Percentiles rank a stretch among this genome's conserved stretches.
Conservation (phyloP, 176 grass and related monocot genomes). For the Poa annua region DNA sequence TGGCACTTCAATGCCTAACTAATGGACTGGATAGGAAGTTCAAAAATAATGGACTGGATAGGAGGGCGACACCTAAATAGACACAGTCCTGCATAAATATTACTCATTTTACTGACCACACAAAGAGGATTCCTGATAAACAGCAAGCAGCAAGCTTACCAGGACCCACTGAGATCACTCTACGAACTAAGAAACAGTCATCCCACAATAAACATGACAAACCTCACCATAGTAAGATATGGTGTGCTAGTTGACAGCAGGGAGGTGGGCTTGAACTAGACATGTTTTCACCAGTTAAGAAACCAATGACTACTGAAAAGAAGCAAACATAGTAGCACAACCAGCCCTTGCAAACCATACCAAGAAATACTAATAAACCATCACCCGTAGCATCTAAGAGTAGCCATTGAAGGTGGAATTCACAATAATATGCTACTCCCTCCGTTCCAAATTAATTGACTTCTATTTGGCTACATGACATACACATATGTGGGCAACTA, state of each 20-base stretch:
- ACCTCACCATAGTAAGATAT: too few relatives aligned
- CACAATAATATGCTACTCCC: neutral
- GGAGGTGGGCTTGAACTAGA: too few relatives aligned
- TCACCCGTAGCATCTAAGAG: too few relatives aligned
- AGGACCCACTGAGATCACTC: neutral
- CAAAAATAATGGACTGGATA: neutral
- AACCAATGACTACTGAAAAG: neutral
- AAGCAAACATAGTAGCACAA: neutral
- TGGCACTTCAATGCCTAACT: neutral
- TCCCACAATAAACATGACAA: neutral
- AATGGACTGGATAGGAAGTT: neutral
- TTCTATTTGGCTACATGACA: too few relatives aligned
- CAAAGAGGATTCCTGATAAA: neutral
- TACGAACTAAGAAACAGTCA: neutral
- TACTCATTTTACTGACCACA: neutral
- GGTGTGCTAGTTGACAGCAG: too few relatives aligned
- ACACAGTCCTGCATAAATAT: neutral
- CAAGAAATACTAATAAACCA: too few relatives aligned
- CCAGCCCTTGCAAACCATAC: too few relatives aligned
- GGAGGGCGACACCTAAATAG: neutral
- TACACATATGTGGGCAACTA: too few relatives aligned
- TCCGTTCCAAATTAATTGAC: too few relatives aligned
- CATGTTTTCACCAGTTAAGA: neutral
- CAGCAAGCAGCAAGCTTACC: neutral
- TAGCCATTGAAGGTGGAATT: neutral